Conservation (phyloP, 176 grass and related monocot genomes). For the Triticum monococcum region DNA sequence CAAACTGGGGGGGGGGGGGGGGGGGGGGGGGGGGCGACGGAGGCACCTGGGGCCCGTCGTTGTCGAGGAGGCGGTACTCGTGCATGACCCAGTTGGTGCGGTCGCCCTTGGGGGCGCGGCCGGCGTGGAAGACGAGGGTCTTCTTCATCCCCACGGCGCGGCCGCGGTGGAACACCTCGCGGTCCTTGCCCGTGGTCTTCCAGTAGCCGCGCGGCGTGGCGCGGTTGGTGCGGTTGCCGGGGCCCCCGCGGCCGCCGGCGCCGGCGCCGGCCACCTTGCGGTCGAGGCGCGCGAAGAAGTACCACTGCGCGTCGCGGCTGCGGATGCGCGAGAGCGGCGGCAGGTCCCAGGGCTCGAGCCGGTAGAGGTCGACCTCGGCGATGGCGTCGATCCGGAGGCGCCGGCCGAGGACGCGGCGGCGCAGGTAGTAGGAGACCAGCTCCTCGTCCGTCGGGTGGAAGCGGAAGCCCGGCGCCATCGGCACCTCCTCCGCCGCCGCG, state of each 20-base stretch:
- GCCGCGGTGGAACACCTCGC: conserved; percentile 58
- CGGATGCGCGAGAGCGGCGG: conserved; percentile 72
- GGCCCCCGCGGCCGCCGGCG: conserved; percentile 26
- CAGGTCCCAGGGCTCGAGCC: conserved; percentile 88
- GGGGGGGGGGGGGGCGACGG: background rate
- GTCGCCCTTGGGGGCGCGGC: conserved; percentile 72
- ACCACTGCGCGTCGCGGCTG: conserved; percentile 95
- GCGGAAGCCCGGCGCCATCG: conserved; percentile 85
- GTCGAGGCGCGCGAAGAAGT: conserved; percentile 87
- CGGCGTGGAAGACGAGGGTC: conserved; percentile 92
- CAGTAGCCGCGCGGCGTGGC: conserved; percentile 80
- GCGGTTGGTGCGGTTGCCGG: conserved; percentile 74
- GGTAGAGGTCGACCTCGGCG: conserved; percentile 93
- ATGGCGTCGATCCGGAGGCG: conserved; percentile 77
- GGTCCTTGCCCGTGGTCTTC: conserved; percentile 99
- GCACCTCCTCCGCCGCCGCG: conserved; percentile 32
- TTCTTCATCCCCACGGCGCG: conserved; percentile 84
- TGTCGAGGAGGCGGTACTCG: conserved; percentile 72
- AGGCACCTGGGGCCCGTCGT: conserved; percentile 36
- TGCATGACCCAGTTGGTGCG: conserved; percentile 99
- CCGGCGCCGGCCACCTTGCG: conserved; percentile 70
- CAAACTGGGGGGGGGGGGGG: background rate
- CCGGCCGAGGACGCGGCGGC: conserved; percentile 52
- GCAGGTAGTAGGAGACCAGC: conserved; percentile 93
- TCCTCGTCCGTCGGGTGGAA: conserved; percentile 99